Evolutionary conservation across 345 rosid species (phyloP), one percentile per base, ranked within the genome.

Genomic region (Lagerstroemia speciosa): DNA sequence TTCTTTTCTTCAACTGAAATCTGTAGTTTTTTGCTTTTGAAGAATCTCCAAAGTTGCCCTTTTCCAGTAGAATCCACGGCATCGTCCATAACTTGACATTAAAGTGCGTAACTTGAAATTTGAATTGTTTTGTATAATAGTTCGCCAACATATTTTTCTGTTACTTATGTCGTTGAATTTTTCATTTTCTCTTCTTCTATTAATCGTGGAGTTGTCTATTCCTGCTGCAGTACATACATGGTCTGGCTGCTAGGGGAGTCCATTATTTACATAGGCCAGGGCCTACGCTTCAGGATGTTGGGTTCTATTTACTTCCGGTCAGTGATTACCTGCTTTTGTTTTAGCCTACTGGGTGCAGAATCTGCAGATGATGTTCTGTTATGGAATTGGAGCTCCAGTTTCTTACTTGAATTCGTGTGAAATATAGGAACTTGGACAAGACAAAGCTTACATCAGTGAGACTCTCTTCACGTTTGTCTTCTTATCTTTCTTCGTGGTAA

Each of bases 231-330:
- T 94, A 94, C 72, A 76, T 93, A 72, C 99, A 94, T 81, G 89
- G 96, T 67, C 76, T 90, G 74, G 93, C 98, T 76, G 98, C 97
- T 20, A 76, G 87, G 62, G 98, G 98, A 80, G 92, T 93, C 73
- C 98, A 91, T 79, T 93, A 91, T 80, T 66, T 93, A 64, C 98
- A 93, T 70, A 81, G 83, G 68, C 91, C 98, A 0, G 98, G 97
- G 14, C 96, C 95, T 16, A 80, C 76, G 2, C 89, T 93, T 52
- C 93, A 88, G 79, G 99, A 93, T 78, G 82, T 82, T 71, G 99
- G 99, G 3, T 93, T 93, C 86, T 70, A 82, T 67, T 63, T 93
- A 53, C 93, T 93, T 74, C 96, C 99, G 79, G 99, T 93, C 64
- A 60, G 95, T 80, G 53, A 69, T 8, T 45, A 37, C 43, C 12